Base-by-base conservation (phyloP, 345 rosid species). In the Hirschfeldia incana region DNA sequence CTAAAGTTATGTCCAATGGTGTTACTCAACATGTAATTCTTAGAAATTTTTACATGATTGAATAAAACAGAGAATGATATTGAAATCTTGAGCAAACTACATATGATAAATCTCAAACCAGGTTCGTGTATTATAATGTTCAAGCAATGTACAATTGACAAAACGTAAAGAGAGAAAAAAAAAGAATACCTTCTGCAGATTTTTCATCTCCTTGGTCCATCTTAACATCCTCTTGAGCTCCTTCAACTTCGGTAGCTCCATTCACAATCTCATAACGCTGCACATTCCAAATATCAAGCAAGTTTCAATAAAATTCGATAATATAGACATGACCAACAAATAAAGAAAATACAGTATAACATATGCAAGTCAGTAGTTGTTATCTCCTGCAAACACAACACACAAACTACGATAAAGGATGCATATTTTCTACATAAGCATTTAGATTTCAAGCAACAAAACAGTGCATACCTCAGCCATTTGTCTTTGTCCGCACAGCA, bases 401-500 rank as follows among this genome's bases (percentile, higher is more conserved):
- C 42, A 71, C 8, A 0, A 64, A 69, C 62, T 64, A 4, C 16
- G 13, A 51, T 80, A 42, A 63, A 64, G n/a, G 57, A 39, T 11
- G 21, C 34, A 65, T n/a, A 75, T 64, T 63, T 74, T 70, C 16
- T 39, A 57, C 65, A 12, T 5, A 61, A 36, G 27, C 69, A 70
- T 32, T 63, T 62, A 30, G 59, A 58, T 69, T 67, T 29, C 16
- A 46, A 71, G 5, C 28, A 21, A 75, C 10, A 74, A 61, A 28
- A 53, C 8, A 55, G 68, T 8, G 69, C 83, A 77, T 74, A 95
- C 99, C 94, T 95, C 98, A 5, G 92, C 79, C 99, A 95, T 95
- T 90, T 90, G 96, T 83, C 81, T 91, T 86, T 90, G 97, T 70
- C 99, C 98, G 72, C 99, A 95, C 29, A 95, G 89, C 72, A 95